Conservation (phyloP, 176 grass and related monocot genomes). For the Rhynchospora breviuscula region DNA sequence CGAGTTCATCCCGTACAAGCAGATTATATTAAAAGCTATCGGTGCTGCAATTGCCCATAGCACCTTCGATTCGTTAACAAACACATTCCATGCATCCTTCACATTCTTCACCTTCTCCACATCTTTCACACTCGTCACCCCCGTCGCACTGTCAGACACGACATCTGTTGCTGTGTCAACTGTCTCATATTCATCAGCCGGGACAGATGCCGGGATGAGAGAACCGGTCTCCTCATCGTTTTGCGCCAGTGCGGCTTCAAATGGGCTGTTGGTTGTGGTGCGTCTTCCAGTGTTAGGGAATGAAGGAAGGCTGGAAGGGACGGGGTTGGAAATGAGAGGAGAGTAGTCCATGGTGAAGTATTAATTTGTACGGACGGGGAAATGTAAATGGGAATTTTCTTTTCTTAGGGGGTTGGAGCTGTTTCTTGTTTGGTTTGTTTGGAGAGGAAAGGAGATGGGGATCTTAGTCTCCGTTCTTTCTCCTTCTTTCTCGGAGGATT, state of each 20-base stretch:
- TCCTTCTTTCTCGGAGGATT: neutral
- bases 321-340: constrained; percentile 11
- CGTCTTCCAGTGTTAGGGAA: neutral
- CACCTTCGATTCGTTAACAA: constrained; percentile 35
- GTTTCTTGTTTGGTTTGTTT: constrained; percentile 5
- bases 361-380: neutral
- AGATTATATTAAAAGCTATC: constrained; percentile 67
- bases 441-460: neutral
- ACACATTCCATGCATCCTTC: constrained; percentile 34
- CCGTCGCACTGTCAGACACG: neutral
- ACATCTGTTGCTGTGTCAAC: neutral
- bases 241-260: constrained; percentile 10
- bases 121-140: constrained; percentile 3
- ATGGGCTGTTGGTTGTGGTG: neutral
- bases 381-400: neutral
- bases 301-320: neutral
- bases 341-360: constrained; percentile 20
- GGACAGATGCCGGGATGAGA: constrained; percentile 2
- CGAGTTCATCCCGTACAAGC: constrained; percentile 65
- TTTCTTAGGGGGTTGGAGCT: constrained; percentile 2
- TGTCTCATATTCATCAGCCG: neutral
- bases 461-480: neutral
- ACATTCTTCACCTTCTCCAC: constrained; percentile 25
- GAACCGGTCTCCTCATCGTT: constrained; percentile 35
- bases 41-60: constrained; percentile 69